Conservation (phyloP, 208 protist genomes). For the Leishmania tarentolae region DNA sequence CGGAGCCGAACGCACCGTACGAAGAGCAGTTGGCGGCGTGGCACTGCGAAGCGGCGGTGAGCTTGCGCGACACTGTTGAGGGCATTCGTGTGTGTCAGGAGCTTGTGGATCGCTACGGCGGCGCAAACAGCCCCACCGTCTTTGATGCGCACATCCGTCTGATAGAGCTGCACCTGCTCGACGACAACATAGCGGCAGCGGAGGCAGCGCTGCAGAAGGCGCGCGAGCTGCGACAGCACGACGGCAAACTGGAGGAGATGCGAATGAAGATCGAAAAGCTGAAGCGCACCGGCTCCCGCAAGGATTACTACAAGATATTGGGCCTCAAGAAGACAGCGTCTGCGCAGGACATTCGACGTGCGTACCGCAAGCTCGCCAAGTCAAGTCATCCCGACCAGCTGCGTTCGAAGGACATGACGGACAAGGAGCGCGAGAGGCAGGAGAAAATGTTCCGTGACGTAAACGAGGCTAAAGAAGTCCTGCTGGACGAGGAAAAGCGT, state of each 20-base stretch:
- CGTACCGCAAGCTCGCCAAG: constrained; percentile 90
- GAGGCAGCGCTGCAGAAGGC: constrained; percentile 60
- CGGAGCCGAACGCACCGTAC: constrained; percentile 59
- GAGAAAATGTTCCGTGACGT: constrained; percentile 89
- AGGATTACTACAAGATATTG: constrained; percentile 95
- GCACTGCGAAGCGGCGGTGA: constrained; percentile 78
- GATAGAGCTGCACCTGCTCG: constrained; percentile 78
- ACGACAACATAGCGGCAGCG: constrained; percentile 68
- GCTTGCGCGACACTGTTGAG: constrained; percentile 50
- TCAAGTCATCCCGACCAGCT: constrained; percentile 90
- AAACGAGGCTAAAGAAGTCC: constrained; percentile 92
- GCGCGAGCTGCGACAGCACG: constrained; percentile 32
- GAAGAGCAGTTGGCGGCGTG: constrained; percentile 73
- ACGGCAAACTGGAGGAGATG: constrained; percentile 40
- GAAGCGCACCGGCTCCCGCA: constrained; percentile 53
- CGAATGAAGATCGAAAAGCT: constrained; percentile 62
- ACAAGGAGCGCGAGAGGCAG: constrained; percentile 67
- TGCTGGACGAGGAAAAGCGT: constrained; percentile 87
- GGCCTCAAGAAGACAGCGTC: constrained; percentile 83
- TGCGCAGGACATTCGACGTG: constrained; percentile 84
- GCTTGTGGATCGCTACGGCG: constrained; percentile 39
- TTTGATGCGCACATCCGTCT: constrained; percentile 62
- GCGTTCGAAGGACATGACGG: constrained; percentile 69
- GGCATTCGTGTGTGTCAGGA: constrained; percentile 60
- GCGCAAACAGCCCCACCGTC: constrained; percentile 41